Conservation (phyloP, 73 alveolate genomes). For the Tetrahymena borealis region DNA sequence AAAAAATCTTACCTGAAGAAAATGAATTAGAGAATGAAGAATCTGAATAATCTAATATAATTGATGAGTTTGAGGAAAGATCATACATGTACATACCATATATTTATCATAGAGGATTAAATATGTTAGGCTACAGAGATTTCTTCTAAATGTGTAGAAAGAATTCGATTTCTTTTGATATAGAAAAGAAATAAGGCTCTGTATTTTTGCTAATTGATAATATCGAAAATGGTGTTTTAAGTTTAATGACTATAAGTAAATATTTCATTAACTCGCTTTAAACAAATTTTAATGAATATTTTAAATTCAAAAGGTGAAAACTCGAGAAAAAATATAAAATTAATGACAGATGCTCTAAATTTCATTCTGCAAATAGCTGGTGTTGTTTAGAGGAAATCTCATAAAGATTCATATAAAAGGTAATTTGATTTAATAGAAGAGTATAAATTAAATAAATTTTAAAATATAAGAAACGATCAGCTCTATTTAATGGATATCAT, state of each 20-base stretch:
- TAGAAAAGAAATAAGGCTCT: constrained; percentile 56
- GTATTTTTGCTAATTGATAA: constrained; percentile 63
- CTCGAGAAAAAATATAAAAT: constrained; percentile 15
- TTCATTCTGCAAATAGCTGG: background rate
- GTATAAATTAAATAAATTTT: background rate
- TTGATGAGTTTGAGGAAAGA: constrained; percentile 7
- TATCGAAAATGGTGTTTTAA: constrained; percentile 57
- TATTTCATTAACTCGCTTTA: background rate
- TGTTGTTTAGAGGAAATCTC: background rate
- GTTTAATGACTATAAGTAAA: constrained; percentile 61
- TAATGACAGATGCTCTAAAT: background rate
- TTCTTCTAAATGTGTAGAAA: constrained; percentile 78
- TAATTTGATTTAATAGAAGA: background rate
- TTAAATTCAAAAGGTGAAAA: background rate
- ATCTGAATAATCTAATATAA: background rate
- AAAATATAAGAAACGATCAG: background rate
- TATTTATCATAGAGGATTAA: constrained; percentile 68
- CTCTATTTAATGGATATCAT: background rate
- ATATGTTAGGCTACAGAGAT: constrained; percentile 55
- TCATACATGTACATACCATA: constrained; percentile 57
- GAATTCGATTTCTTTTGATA: constrained; percentile 70
- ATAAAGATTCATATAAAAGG: background rate
- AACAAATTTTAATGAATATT: background rate
- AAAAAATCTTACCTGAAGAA: background rate
- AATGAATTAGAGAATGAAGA: background rate